Evolutionary conservation across 306 rosid genomes (phyloP).

Genomic region (Adenanthera pavonina): DNA sequence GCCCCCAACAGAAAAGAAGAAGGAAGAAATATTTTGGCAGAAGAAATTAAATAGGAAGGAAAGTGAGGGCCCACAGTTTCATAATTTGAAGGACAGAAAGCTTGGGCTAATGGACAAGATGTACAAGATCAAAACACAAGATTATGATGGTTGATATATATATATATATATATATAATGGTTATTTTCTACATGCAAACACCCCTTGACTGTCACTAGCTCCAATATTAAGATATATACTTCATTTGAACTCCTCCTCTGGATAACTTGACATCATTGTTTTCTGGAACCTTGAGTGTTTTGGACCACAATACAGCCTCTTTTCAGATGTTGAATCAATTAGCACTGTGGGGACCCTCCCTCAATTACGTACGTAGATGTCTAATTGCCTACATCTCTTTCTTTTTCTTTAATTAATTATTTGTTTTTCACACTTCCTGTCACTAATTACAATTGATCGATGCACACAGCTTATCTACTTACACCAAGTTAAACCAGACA

Average conservation of each 20-base stretch:
- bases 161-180: background rate
- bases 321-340: slow-evolving; percentile 61
- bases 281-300: slow-evolving; percentile 47
- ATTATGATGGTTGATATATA: slow-evolving; percentile 45
- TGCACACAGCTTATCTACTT: background rate
- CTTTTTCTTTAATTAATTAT: background rate
- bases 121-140: slow-evolving; percentile 30
- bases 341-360: slow-evolving; percentile 46
- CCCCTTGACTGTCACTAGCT: slow-evolving; percentile 41
- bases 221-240: slow-evolving; percentile 37
- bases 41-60: background rate
- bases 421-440: background rate
- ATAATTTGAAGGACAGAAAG: background rate
- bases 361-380: slow-evolving; percentile 16
- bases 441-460: background rate
- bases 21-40: slow-evolving; percentile 22
- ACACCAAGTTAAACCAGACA: background rate
- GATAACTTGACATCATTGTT: slow-evolving; percentile 62
- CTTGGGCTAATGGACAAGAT: slow-evolving; percentile 1
- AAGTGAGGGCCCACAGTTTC: slow-evolving; percentile 42
- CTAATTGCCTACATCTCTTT: background rate
- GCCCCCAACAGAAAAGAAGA: background rate
- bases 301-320: slow-evolving; percentile 70
- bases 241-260: slow-evolving; percentile 49
- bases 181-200: slow-evolving; percentile 31